Evolutionary conservation across 1,284 basidiomycete species (phyloP), one percentile per base, ranked within the genome.

Genomic region (Austroboletus novae-zelandiae): DNA sequence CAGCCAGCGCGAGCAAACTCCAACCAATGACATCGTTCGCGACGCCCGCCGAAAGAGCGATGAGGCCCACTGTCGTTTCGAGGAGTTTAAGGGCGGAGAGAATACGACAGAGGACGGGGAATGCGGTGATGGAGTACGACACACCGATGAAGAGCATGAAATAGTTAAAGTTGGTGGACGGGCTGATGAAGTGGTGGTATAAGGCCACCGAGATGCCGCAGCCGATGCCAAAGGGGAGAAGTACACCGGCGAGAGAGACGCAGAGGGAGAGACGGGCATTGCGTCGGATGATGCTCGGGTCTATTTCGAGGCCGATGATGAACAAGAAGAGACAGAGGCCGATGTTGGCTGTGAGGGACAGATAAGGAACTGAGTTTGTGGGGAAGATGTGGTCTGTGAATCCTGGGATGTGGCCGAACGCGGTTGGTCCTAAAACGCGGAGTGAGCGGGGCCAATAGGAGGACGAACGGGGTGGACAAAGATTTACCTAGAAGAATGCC

Each of bases 61-160:
- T 87, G 49, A 96, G 86, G 9, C 96, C 97, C 40, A 99, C 94
- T 1, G 86, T 90, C 8, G 94, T 97, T 56, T 96, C 90, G 49
- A 98, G 79, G 2, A 99, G 77, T 70, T 88, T 86, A 31, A 89
- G 75, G 61, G 87, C 85, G 0, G 87, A 86, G 44, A 94, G 74
- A 58, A 94, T 92, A 44, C 96, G 87, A 67, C 95, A 98, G 5
- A 98, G 79, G 5, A 99, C 95, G 0, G 89, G 91, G 67, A 96
- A 96, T 0, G 94, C 94, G 0, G 94, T 98, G 68, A 98, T 98
- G 3, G 89, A 87, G 72, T 86, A 93, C 1, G 94, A 87, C 15
- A 96, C 91, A 43, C 93, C 92, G 37, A 91, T 85, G 70, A 98
- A 98, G 39, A 99, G 84, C 77, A 98, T 83, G 69, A 98, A 98